Conservation (phyloP, 148 eudicot genomes). For the Rhododendron molle region DNA sequence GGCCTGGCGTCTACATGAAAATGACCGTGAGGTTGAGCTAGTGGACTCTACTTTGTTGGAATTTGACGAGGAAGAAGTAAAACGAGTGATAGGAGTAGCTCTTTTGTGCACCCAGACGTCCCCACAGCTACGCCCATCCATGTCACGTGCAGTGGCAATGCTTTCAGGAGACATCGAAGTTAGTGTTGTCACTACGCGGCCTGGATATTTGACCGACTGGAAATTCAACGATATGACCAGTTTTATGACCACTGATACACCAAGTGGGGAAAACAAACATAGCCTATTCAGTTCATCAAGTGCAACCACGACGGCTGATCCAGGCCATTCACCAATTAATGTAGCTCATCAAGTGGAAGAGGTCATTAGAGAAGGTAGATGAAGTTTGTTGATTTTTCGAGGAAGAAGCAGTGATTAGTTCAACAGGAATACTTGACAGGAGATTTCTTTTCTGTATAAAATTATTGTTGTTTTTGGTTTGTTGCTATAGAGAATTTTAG, state of each 20-base stretch:
- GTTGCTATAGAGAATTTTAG: neutral
- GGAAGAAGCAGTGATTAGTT: neutral
- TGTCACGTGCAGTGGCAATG: conserved; percentile 90
- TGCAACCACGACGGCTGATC: neutral
- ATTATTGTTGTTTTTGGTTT: neutral
- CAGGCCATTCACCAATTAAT: conserved; percentile 18
- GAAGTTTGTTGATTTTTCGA: neutral
- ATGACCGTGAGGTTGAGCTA: conserved; percentile 44
- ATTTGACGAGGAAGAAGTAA: conserved; percentile 54
- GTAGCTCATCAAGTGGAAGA: conserved; percentile 8
- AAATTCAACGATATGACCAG: conserved; percentile 43
- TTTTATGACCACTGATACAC: conserved; percentile 24
- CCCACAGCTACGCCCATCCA: conserved; percentile 68
- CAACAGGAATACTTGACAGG: neutral
- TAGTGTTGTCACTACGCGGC: conserved; percentile 45
- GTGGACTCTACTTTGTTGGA: conserved; percentile 47
- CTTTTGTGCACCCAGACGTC: conserved; percentile 89
- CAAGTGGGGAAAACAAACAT: conserved; percentile 12
- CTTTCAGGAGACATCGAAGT: conserved; percentile 69
- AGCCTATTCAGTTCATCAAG: conserved; percentile 19
- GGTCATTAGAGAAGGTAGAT: conserved; percentile 15
- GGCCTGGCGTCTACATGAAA: conserved; percentile 82
- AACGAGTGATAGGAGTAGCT: conserved; percentile 50
- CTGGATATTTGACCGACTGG: conserved; percentile 80
- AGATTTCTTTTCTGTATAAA: neutral